These are phyloP conservation scores for Protomyces arabidopsidicola DNA, from an alignment of 1,139 yeast species.

Conservation along the genomic window DNA sequence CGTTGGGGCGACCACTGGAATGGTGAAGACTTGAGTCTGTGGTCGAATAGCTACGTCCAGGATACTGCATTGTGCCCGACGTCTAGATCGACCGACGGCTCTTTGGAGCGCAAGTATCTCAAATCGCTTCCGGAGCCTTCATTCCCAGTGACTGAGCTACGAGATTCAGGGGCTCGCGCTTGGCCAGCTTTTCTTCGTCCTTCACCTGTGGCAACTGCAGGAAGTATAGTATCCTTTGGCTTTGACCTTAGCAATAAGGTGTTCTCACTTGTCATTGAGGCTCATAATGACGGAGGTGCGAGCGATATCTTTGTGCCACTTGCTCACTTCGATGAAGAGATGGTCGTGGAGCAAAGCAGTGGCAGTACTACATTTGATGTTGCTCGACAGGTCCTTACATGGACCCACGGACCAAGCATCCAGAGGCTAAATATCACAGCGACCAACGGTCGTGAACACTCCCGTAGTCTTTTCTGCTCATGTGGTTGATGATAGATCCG, in stretches of 20 bases:
- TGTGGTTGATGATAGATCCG: background rate
- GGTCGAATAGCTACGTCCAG: constrained; percentile 61
- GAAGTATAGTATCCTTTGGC: constrained; percentile 35
- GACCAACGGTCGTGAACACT: background rate
- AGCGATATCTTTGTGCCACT: constrained; percentile 64
- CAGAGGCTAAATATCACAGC: constrained; percentile 31
- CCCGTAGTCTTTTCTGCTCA: background rate
- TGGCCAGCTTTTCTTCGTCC: constrained; percentile 42
- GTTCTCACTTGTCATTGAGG: constrained; percentile 37
- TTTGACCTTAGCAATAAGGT: constrained; percentile 37
- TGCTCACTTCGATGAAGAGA: constrained; percentile 49
- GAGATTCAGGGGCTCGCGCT: constrained; percentile 39
- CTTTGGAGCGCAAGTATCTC: background rate
- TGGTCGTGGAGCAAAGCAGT: constrained; percentile 36
- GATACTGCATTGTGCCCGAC: background rate
- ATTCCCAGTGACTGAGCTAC: background rate
- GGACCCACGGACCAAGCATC: background rate
- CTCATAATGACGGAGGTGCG: constrained; percentile 38
- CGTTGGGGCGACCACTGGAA: constrained; percentile 89
- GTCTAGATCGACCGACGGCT: background rate
- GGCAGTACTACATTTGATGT: constrained; percentile 32
- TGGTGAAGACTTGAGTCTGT: constrained; percentile 84
- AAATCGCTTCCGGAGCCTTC: background rate
- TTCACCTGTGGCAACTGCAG: constrained; percentile 39
- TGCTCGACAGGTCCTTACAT: background rate